Percentiles rank a stretch among this genome's conserved stretches.
Conservation (phyloP, 768 basidiomycete species). For the Tephrocybe sp. region DNA sequence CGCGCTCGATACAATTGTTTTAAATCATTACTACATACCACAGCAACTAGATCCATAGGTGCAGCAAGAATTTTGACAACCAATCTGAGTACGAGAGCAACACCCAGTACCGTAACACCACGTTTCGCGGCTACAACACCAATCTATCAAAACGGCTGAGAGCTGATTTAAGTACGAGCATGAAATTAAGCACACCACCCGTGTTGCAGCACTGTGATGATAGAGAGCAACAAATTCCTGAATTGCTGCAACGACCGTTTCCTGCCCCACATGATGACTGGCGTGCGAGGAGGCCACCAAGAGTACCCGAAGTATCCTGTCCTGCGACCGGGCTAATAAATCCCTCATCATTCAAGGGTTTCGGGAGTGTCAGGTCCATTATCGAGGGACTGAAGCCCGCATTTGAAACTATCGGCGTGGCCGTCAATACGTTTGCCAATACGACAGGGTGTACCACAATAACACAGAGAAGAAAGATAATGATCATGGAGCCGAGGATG, state of each 20-base stretch:
- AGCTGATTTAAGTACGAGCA: too few species aligned
- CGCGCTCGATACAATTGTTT: not conserved
- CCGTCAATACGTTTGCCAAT: not conserved
- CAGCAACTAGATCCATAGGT: constrained; percentile 1
- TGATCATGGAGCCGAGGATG: not conserved
- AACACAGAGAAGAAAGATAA: not conserved
- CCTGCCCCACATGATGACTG: constrained; percentile 1
- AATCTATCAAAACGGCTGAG: too few species aligned
- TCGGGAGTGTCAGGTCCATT: not conserved
- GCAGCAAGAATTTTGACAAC: constrained; percentile 1
- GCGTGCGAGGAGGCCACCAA: constrained; percentile 1
- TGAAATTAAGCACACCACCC: too few species aligned
- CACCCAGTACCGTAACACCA: constrained; percentile 7
- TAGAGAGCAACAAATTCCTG: constrained; percentile 5
- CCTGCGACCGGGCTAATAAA: not conserved
- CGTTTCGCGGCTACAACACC: constrained; percentile 4
- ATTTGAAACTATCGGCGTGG: not conserved
- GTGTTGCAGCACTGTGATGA: constrained; percentile 2
- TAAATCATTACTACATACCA: not conserved
- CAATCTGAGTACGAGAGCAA: constrained; percentile 1
- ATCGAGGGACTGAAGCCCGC: not conserved
- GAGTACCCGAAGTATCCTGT: constrained; percentile 1
- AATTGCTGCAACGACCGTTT: not conserved
- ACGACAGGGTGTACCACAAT: not conserved
- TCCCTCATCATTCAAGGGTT: not conserved